Base-by-base conservation (phyloP, 2,329 filamentous ascomycete genomes). In the Torrubiella hemipterigena region DNA sequence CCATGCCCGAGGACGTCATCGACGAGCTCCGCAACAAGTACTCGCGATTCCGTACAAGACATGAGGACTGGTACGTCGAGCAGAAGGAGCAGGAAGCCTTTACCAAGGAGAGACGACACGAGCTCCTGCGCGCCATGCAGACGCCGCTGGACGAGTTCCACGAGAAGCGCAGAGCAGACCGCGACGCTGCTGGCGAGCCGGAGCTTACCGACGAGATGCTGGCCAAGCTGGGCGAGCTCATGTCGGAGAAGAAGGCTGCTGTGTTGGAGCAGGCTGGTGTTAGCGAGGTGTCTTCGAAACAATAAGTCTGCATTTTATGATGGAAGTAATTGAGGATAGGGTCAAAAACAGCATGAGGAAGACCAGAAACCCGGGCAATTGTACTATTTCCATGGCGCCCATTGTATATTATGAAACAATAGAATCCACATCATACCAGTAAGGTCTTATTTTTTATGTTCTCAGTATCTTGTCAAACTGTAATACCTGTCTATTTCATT, bases 1-100 rank as follows among this genome's bases (percentile, higher is more conserved):
- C 89, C 11, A 84, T 94, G 69, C 86, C 89, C 5, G 58, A 65
- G 18, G 60, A 57, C n/a, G 70, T 95, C 22, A 69, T 93, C 42
- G 77, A 94, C 52, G 89, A 96, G 64, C 65, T 96, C 50, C 71
- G 86, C 50, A 80, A 81, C 63, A 80, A 77, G 51, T 93, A 78
- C 67, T 82, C 78, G 44, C 74, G 70, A 46, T 91, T 87, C 73
- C 69, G 86, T 48, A 85, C 77, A 32, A 68, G 83, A 29, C 84
- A 93, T 59, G 81, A 86, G 40, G 61, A 70, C 27, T 80, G 79
- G 52, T 93, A 80, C 51, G 55, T 87, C 31, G 63, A 63, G 42
- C 59, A 64, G 56, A 79, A 77, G 63, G 63, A 73, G 52, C 58
- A 63, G 36, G 68, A 78, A 51, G 77, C 72, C 26, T 50, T 47